phyloP scores from a whole-genome alignment of 2,329 filamentous ascomycete genomes.

The Venturia oleaginea region DNA sequence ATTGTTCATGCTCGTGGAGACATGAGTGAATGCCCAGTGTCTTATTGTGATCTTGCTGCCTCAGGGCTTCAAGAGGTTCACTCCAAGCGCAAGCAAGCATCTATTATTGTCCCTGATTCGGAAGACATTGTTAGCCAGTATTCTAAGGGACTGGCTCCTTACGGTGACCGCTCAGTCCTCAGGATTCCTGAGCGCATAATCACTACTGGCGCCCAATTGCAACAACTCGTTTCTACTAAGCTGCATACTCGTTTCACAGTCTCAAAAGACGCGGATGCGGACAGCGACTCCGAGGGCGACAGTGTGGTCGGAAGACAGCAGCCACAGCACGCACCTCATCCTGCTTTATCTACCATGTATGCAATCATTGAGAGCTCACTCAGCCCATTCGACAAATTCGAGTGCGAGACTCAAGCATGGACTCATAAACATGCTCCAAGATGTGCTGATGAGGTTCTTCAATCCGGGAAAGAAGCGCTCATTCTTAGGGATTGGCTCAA shows the following conservation, averaged over 20 bases:
- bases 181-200: background rate
- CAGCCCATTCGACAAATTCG: constrained; percentile 71
- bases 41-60: constrained; percentile 22
- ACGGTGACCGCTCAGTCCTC: constrained; percentile 1
- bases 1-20: constrained; percentile 54
- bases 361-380: constrained; percentile 50
- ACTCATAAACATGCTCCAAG: constrained; percentile 74
- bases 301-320: background rate
- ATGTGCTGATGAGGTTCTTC: constrained; percentile 62
- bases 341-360: constrained; percentile 52
- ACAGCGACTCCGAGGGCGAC: background rate
- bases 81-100: constrained; percentile 14
- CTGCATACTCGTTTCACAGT: background rate
- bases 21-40: background rate
- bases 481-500: constrained; percentile 75
- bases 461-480: constrained; percentile 58
- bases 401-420: constrained; percentile 69
- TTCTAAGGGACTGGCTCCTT: background rate
- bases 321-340: constrained; percentile 42
- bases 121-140: constrained; percentile 7
- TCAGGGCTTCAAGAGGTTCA: constrained; percentile 15
- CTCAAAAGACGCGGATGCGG: background rate
- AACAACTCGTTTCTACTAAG: background rate
- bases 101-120: background rate
- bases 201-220: constrained; percentile 1